Evolutionary conservation across 1,139 yeast genomes (phyloP).

Genomic region (Meyerozyma smithsonii): DNA sequence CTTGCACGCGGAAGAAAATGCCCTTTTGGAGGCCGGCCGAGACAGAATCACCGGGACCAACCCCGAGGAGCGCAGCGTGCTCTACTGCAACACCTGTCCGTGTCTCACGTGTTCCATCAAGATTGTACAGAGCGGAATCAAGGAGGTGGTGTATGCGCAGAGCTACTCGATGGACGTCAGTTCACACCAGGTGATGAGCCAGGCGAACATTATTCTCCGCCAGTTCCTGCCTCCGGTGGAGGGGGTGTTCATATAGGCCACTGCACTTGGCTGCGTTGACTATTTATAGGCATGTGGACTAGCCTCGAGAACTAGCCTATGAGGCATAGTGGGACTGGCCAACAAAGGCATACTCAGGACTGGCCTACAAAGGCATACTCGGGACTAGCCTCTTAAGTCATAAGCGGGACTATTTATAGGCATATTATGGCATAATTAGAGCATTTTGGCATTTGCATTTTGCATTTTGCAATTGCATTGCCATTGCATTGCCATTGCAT

Average conservation of each 20-base stretch:
- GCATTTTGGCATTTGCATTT: no score
- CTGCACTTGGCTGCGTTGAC: no score
- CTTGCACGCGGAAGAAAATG: constrained; percentile 96
- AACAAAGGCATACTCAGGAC: no score
- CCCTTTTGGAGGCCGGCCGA: constrained; percentile 88
- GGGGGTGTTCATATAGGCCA: constrained; percentile 31
- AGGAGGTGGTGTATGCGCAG: constrained; percentile 91
- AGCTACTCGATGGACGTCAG: constrained; percentile 85
- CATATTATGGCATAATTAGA: no score
- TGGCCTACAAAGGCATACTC: no score
- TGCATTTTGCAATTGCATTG: no score
- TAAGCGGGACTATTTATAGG: no score
- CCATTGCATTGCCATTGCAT: no score
- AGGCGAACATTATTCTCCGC: constrained; percentile 70
- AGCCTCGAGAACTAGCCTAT: no score
- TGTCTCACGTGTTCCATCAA: constrained; percentile 94
- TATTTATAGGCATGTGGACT: no score
- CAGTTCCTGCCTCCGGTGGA: constrained; percentile 65
- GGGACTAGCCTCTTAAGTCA: no score
- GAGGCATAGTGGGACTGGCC: no score
- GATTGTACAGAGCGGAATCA: constrained; percentile 87
- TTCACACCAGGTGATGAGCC: constrained; percentile 64
- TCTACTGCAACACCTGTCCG: constrained; percentile 96
- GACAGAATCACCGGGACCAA: constrained; percentile 55
- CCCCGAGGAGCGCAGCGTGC: constrained; percentile 37